Evolutionary conservation across 108 stramenopile species (phyloP), one percentile per base, ranked within the genome.

Genomic region (Craspedostauros australis): DNA sequence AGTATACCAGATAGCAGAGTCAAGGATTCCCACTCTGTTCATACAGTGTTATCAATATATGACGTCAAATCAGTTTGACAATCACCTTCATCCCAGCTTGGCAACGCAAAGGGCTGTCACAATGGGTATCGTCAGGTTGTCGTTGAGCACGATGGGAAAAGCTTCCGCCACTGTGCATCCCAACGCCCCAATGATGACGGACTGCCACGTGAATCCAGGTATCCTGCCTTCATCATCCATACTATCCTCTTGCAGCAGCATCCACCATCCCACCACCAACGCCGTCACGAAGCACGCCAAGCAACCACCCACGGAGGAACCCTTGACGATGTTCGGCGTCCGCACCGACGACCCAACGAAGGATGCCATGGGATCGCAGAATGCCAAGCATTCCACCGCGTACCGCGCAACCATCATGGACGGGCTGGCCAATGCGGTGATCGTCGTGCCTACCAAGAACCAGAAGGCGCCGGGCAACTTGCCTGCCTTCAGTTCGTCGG

Each of bases 311-410:
- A 76, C 2, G 12, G 76, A 68, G 18, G 66, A 50, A 1, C 33
- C 26, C 16, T 34, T 33, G 42, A 64, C 54, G 22, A 70, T 12
- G 32, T 60, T 60, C 0, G 64, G 60, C 0, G 63, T 57, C 5
- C 31, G 31, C 3, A 76, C 33, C 5, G 62, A 21, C 25, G 47
- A 42, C 22, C 79, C 79, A 21, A 80, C 27, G 64, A 64, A 80
- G n/a, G 75, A 54, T n/a, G 79, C 79, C 64, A 74, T 57, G 0
- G 79, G 79, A 71, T 80, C 79, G 0, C 68, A 75, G 22, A 57
- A 57, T 19, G 79, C 62, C 18, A 80, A 53, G 48, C 79, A 80
- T 54, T 70, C 55, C 8, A 80, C 61, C 1, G 75, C 63, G 44
- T 76, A 80, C 1, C 75, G 67, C 5, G 66, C 68, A 27, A 57